These are phyloP conservation scores for Parietaria judaica DNA, from an alignment of 306 rosid genomes.

Conservation along the genomic window DNA sequence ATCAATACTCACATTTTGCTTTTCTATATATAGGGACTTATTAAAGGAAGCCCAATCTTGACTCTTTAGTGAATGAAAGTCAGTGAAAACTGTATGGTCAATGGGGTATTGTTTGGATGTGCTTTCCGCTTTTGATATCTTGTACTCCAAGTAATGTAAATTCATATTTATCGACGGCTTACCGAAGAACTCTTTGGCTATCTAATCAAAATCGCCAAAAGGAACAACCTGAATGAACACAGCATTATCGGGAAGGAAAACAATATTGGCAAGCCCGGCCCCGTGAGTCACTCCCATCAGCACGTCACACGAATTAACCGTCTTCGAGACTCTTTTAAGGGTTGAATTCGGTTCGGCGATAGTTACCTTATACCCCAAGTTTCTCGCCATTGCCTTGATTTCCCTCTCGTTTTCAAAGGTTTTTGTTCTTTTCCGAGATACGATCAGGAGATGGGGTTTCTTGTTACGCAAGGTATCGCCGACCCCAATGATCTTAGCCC, in stretches of 20 bases:
- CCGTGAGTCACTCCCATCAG: constrained; percentile 90
- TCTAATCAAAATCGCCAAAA: constrained; percentile 60
- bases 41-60: constrained; percentile 48
- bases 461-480: constrained; percentile 19
- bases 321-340: constrained; percentile 40
- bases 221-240: constrained; percentile 72
- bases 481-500: constrained; percentile 3
- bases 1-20: constrained; percentile 61
- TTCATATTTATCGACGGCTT: constrained; percentile 58
- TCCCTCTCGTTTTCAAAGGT: constrained; percentile 50
- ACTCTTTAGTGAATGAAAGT: constrained; percentile 34
- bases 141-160: constrained; percentile 65
- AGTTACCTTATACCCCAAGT: constrained; percentile 52
- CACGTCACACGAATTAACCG: constrained; percentile 82
- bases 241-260: constrained; percentile 80
- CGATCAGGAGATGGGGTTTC: constrained; percentile 58
- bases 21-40: constrained; percentile 56
- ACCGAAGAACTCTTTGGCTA: constrained; percentile 39
- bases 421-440: constrained; percentile 58
- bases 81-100: constrained; percentile 41
- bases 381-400: constrained; percentile 44
- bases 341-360: constrained; percentile 36
- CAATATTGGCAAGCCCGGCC: constrained; percentile 82
- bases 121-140: constrained; percentile 59
- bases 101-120: constrained; percentile 53